Conservation (phyloP, 768 basidiomycete genomes). For the Boletus tylopilopsis region DNA sequence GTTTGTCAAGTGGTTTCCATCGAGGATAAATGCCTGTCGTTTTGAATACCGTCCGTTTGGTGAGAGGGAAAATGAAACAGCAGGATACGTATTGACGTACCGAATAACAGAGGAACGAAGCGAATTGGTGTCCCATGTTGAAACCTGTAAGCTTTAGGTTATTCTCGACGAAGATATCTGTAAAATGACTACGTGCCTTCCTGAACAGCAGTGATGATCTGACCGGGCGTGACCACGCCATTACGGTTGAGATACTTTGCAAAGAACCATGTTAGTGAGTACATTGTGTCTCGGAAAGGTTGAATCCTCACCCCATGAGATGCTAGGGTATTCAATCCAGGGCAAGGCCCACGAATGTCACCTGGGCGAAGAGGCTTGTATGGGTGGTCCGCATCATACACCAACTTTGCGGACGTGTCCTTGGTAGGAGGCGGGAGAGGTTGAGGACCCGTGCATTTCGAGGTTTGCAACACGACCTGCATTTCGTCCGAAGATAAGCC, state of each 20-base stretch:
- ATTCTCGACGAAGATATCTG: neutral
- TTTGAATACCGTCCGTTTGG: neutral
- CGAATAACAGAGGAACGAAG: conserved; percentile 15
- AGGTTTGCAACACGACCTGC: neutral
- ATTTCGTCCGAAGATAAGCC: conserved; percentile 8
- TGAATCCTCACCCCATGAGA: conserved; percentile 19
- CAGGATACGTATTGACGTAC: neutral
- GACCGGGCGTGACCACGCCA: conserved; percentile 14
- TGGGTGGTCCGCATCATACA: conserved; percentile 18
- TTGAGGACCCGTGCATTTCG: conserved; percentile 12
- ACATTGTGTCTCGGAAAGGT: neutral
- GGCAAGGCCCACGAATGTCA: conserved; percentile 24
- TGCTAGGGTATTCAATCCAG: conserved; percentile 23
- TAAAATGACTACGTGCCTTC: conserved; percentile 4
- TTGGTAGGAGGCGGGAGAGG: conserved; percentile 16
- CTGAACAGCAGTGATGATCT: conserved; percentile 22
- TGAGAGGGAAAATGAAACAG: neutral
- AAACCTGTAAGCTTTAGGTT: neutral
- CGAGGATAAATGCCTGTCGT: conserved; percentile 19
- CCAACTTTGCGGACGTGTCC: conserved; percentile 18
- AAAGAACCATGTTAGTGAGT: neutral
- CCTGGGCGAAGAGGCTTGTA: conserved; percentile 3
- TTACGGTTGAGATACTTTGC: conserved; percentile 14
- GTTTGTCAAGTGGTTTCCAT: conserved; percentile 24
- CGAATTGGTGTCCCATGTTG: too few species aligned